Conservation (phyloP, 495 filamentous ascomycete genomes). For the Letharia lupina region DNA sequence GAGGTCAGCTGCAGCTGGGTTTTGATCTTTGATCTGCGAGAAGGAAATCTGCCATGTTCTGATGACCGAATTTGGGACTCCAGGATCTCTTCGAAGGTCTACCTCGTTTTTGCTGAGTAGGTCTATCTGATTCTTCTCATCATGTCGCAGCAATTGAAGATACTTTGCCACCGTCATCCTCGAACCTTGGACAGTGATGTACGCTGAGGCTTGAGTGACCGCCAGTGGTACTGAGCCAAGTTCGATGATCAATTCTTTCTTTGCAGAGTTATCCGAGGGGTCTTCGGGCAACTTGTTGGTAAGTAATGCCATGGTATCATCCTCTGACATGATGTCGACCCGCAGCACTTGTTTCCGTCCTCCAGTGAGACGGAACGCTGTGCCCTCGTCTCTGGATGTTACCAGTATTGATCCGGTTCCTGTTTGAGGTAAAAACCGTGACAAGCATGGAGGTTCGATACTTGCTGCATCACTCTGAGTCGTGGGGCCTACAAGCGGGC, state of each 20-base stretch:
- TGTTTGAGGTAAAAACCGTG: no score
- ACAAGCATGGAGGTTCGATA: no score
- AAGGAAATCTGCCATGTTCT: slow-evolving; percentile 44
- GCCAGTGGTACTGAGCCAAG: slow-evolving; percentile 40
- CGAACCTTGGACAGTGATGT: slow-evolving; percentile 34
- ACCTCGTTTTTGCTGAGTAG: slow-evolving; percentile 35
- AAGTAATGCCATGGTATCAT: slow-evolving; percentile 21
- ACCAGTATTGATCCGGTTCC: slow-evolving; percentile 16
- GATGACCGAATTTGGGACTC: slow-evolving; percentile 33
- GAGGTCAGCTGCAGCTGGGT: slow-evolving; percentile 32
- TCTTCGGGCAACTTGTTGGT: slow-evolving; percentile 20
- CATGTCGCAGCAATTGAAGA: slow-evolving; percentile 27
- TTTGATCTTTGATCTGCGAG: slow-evolving; percentile 31
- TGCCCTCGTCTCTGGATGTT: slow-evolving; percentile 29
- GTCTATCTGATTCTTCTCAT: slow-evolving; percentile 30
- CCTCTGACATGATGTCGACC: slow-evolving; percentile 16
- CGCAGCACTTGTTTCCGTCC: slow-evolving; percentile 20
- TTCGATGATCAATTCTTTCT: slow-evolving; percentile 28
- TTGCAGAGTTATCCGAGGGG: slow-evolving; percentile 24
- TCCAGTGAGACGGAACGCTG: slow-evolving; percentile 23
- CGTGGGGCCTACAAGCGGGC: background rate
- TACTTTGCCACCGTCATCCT: slow-evolving; percentile 25
- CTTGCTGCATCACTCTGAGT: no score
- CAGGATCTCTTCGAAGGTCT: slow-evolving; percentile 32
- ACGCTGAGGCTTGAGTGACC: slow-evolving; percentile 41